Conservation (phyloP, 768 basidiomycete genomes). For the Erythrobasidium yunnanense region DNA sequence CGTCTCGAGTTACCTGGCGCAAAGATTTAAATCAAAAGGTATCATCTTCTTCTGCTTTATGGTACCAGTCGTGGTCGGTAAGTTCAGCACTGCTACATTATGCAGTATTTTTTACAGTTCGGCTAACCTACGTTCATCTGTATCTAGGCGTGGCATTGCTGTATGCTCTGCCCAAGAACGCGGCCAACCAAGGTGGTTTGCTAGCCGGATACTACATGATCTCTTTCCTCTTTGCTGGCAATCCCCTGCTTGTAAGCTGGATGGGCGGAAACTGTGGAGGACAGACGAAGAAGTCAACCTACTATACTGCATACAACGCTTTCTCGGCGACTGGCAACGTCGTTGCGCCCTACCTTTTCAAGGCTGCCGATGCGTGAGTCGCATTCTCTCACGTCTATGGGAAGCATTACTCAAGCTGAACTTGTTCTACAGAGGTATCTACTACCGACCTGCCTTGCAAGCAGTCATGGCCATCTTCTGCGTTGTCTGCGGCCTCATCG, state of each 20-base stretch:
- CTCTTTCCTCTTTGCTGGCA: conserved; percentile 41
- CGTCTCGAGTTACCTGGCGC: conserved; percentile 34
- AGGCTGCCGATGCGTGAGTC: conserved; percentile 36
- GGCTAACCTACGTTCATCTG: too few species aligned
- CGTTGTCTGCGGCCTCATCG: conserved; percentile 34
- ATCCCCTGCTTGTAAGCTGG: conserved; percentile 41
- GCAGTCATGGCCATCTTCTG: conserved; percentile 38
- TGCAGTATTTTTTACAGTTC: too few species aligned
- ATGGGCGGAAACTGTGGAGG: conserved; percentile 40
- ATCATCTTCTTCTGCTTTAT: conserved; percentile 32
- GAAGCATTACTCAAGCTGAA: too few species aligned
- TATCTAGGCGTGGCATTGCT: conserved; percentile 38
- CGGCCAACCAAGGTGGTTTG: conserved; percentile 33
- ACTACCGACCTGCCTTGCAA: conserved; percentile 35
- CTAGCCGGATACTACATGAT: conserved; percentile 41
- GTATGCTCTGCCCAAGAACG: conserved; percentile 31
- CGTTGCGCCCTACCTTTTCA: conserved; percentile 40
- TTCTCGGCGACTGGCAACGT: conserved; percentile 39
- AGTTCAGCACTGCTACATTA: too few species aligned
- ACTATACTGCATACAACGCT: conserved; percentile 35
- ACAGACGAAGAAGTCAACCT: conserved; percentile 25
- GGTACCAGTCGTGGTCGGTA: conserved; percentile 36
- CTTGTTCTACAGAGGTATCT: too few species aligned
- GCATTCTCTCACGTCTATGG: too few species aligned
- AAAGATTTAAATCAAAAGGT: conserved; percentile 36